Evolutionary conservation across 768 basidiomycete genomes (phyloP).

Genomic region (Cyclocybe cylindracea): DNA sequence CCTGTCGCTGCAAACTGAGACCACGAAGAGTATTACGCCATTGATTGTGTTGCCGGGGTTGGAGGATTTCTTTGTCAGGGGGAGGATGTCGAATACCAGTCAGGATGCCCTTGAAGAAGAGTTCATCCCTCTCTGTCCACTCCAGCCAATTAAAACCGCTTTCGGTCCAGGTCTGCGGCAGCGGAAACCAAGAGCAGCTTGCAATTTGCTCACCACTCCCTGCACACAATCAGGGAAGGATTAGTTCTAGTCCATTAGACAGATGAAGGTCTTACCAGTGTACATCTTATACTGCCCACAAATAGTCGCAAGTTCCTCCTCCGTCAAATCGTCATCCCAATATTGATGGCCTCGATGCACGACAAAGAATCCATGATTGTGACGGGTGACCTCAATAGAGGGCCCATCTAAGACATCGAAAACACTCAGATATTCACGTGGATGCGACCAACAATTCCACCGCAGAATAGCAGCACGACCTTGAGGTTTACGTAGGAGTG

Average conservation of each 20-base stretch:
- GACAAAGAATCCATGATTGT: slow-evolving; percentile 5
- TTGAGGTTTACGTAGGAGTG: not conserved
- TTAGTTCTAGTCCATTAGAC: not conserved
- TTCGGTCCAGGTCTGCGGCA: too few species aligned
- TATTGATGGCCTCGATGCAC: not conserved
- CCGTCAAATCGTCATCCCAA: slow-evolving; percentile 13
- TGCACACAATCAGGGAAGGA: too few species aligned
- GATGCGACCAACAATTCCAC: slow-evolving; percentile 11
- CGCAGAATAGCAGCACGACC: slow-evolving; percentile 13
- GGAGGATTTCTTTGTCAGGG: too few species aligned
- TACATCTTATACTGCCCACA: slow-evolving; percentile 13
- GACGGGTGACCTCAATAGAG: slow-evolving; percentile 8
- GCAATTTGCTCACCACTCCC: too few species aligned
- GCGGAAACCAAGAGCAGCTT: too few species aligned
- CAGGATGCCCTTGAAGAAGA: too few species aligned
- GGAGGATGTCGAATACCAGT: too few species aligned
- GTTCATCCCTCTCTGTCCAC: too few species aligned
- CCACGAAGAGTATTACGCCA: too few species aligned
- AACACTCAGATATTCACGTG: slow-evolving; percentile 5
- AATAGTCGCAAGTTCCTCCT: slow-evolving; percentile 10
- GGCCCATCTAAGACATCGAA: slow-evolving; percentile 9
- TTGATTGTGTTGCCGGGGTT: too few species aligned
- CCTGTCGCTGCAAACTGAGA: too few species aligned
- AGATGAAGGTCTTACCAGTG: slow-evolving; percentile 2
- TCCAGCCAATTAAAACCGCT: too few species aligned